Evolutionary conservation across 805 yeast species (phyloP).

Genomic region (Candida manassasensis): DNA sequence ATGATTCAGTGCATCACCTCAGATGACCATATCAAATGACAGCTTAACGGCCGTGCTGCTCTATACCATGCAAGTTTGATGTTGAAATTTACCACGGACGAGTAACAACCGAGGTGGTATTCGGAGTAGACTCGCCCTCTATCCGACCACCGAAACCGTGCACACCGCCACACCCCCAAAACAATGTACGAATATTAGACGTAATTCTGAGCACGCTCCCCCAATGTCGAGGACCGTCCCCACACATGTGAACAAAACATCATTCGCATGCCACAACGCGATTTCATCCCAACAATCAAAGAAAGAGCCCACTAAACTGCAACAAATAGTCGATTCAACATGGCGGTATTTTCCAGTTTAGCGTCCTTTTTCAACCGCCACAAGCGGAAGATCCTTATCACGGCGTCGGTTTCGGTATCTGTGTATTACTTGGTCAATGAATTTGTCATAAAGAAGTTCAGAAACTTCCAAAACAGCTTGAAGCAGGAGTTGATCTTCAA

Average conservation of each 20-base stretch:
- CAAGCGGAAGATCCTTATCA: constrained; percentile 30
- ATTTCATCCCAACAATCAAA: not conserved
- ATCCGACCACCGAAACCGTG: no score
- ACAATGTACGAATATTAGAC: no score
- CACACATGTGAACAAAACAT: constrained; percentile 1
- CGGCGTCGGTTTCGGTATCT: constrained; percentile 32
- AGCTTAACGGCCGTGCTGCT: no score
- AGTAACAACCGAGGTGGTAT: no score
- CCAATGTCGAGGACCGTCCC: not conserved
- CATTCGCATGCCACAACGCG: not conserved
- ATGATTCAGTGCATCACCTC: no score
- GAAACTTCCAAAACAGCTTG: constrained; percentile 36
- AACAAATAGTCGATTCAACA: no score
- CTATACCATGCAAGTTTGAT: no score
- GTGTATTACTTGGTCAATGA: constrained; percentile 34
- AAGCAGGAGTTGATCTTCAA: constrained; percentile 38
- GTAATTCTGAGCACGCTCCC: not conserved
- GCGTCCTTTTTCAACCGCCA: constrained; percentile 38
- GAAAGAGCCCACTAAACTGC: not conserved
- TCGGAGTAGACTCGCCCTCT: no score
- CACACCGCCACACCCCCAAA: not conserved
- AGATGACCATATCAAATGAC: no score
- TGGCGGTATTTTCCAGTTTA: constrained; percentile 39
- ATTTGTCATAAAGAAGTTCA: constrained; percentile 33
- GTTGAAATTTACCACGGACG: no score